These are phyloP conservation scores for Metschnikowia gelsemii DNA, from an alignment of 805 yeast species.

Conservation along the genomic window DNA sequence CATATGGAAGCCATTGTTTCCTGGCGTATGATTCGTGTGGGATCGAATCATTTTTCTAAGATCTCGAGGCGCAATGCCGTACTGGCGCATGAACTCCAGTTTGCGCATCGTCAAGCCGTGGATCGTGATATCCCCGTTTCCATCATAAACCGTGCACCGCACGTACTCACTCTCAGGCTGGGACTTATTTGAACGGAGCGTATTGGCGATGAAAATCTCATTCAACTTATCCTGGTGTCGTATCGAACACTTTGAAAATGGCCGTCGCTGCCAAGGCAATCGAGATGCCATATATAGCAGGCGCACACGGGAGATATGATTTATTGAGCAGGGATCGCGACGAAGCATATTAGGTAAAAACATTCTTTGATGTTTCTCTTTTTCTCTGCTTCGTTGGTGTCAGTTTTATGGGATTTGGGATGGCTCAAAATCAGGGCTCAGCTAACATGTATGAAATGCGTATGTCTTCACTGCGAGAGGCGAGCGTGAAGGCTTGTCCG, in stretches of 20 bases:
- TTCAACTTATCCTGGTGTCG: conserved; percentile 8
- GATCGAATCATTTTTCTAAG: conserved; percentile 50
- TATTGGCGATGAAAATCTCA: conserved; percentile 20
- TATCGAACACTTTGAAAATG: not conserved
- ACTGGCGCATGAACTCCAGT: conserved; percentile 42
- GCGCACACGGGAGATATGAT: not conserved
- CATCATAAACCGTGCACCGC: conserved; percentile 51
- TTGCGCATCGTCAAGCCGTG: conserved; percentile 48
- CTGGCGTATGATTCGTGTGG: conserved; percentile 16
- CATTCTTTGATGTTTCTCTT: not conserved
- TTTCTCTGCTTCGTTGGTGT: too few relatives aligned
- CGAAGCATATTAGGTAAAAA: not conserved
- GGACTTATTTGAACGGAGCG: conserved; percentile 18
- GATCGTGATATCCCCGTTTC: conserved; percentile 41
- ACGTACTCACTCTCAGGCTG: conserved; percentile 35
- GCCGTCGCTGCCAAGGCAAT: not conserved
- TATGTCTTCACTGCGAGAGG: too few relatives aligned
- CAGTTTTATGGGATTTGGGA: too few relatives aligned
- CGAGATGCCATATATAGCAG: not conserved
- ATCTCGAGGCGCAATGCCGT: conserved; percentile 56
- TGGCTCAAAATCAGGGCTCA: too few relatives aligned
- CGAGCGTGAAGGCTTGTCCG: too few relatives aligned
- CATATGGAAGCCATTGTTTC: conserved; percentile 25
- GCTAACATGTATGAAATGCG: too few relatives aligned
- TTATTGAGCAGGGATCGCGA: not conserved